These are phyloP conservation scores for Metarhizium brunneum DNA, from an alignment of 2,329 filamentous ascomycete genomes.

Conservation along the genomic window DNA sequence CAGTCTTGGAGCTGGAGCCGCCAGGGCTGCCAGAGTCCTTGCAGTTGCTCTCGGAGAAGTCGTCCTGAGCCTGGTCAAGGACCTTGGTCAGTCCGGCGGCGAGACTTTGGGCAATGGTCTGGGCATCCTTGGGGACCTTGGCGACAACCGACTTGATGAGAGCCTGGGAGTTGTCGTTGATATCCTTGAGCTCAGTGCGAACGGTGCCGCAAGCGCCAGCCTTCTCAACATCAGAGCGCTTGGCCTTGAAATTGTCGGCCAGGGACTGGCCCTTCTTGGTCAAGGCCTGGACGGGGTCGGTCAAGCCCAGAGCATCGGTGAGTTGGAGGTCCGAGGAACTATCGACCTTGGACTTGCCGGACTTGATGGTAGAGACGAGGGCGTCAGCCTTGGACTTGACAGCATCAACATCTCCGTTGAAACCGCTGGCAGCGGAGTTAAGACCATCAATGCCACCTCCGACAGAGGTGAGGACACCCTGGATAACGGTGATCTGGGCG, in stretches of 20 bases:
- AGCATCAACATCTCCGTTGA: constrained; percentile 12
- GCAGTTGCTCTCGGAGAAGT: constrained; percentile 21
- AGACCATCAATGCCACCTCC: constrained; percentile 10
- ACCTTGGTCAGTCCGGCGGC: constrained; percentile 15
- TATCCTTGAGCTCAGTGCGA: constrained; percentile 13
- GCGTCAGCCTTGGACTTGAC: constrained; percentile 13
- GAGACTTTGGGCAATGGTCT: constrained; percentile 17
- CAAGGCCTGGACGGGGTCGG: constrained; percentile 11
- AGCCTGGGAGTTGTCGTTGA: constrained; percentile 14
- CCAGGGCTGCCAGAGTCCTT: constrained; percentile 11
- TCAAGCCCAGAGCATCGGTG: constrained; percentile 10
- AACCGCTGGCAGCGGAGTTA: constrained; percentile 14
- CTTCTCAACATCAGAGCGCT: constrained; percentile 18
- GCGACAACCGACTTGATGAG: constrained; percentile 20
- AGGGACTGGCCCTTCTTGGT: constrained; percentile 17
- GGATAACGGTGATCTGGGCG: constrained; percentile 9
- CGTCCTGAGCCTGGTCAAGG: constrained; percentile 13
- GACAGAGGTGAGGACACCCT: constrained; percentile 4
- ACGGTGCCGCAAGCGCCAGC: constrained; percentile 18
- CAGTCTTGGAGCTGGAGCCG: neutral
- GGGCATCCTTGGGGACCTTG: constrained; percentile 20
- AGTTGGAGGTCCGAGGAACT: constrained; percentile 7
- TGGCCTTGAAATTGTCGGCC: constrained; percentile 14
- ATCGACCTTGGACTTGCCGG: constrained; percentile 10
- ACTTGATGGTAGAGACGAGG: constrained; percentile 11